Evolutionary conservation across 2,329 filamentous ascomycete genomes (phyloP).

Genomic region (Exophiala oligosperma): DNA sequence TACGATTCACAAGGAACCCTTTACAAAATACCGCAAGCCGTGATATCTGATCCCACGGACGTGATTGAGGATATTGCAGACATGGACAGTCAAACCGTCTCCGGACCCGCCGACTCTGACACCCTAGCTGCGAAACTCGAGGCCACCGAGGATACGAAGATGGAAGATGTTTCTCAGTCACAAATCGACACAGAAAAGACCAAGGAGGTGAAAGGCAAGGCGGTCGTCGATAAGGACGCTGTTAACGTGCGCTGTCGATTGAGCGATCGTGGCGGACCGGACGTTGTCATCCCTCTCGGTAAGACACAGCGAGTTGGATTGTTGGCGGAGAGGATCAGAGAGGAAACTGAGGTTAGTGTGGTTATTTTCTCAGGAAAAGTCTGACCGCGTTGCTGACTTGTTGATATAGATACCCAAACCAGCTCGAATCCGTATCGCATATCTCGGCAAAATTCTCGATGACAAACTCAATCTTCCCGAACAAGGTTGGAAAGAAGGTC

Average conservation of each 20-base stretch:
- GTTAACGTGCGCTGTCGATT: constrained; percentile 63
- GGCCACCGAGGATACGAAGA: constrained; percentile 26
- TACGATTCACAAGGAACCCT: constrained; percentile 71
- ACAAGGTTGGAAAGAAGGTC: constrained; percentile 73
- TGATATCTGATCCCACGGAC: constrained; percentile 68
- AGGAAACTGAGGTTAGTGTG: constrained; percentile 43
- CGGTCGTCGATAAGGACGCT: constrained; percentile 52
- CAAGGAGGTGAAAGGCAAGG: constrained; percentile 62
- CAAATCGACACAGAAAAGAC: constrained; percentile 36
- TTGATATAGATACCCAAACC: constrained; percentile 54
- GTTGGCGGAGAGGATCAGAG: constrained; percentile 62
- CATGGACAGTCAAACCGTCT: constrained; percentile 40
- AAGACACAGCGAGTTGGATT: constrained; percentile 65
- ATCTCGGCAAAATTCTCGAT: constrained; percentile 77
- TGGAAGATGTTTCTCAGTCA: constrained; percentile 25
- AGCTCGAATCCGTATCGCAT: constrained; percentile 69
- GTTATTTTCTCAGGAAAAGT: constrained; percentile 6
- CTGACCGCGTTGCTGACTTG: constrained; percentile 9
- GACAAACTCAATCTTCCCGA: constrained; percentile 64
- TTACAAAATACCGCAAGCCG: constrained; percentile 67
- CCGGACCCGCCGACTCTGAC: constrained; percentile 34
- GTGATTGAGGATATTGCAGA: constrained; percentile 38
- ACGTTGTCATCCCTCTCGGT: constrained; percentile 59
- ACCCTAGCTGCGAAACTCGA: constrained; percentile 30
- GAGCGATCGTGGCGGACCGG: constrained; percentile 64